phyloP scores from a whole-genome alignment of 805 yeast genomes.

The Metschnikowia henanensis region DNA sequence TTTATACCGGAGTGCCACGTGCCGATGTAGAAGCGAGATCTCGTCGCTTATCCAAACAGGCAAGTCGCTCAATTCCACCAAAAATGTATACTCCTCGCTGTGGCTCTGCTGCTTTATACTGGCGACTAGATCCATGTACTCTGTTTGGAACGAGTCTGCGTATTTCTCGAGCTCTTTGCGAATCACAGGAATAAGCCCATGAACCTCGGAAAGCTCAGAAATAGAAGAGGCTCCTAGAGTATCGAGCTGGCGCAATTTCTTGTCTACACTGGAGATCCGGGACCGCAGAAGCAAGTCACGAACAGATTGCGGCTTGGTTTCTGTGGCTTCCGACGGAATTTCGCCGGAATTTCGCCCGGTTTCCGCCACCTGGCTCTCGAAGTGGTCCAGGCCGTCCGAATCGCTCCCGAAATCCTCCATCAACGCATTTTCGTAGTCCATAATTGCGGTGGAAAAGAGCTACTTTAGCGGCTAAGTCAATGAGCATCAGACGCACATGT shows the following conservation, averaged over 20 bases:
- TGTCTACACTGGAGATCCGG: constrained; percentile 13
- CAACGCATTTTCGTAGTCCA: constrained; percentile 42
- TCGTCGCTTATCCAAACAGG: constrained; percentile 56
- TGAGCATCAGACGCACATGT: too few relatives aligned
- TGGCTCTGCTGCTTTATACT: constrained; percentile 29
- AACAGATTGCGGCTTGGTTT: constrained; percentile 10
- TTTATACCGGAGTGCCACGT: constrained; percentile 52
- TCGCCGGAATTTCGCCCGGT: constrained; percentile 1
- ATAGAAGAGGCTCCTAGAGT: constrained; percentile 23
- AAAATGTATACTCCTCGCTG: constrained; percentile 45
- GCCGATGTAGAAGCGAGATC: constrained; percentile 47
- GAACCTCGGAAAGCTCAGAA: constrained; percentile 22
- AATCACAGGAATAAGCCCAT: constrained; percentile 25
- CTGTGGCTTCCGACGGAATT: not conserved
- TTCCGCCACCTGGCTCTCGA: not conserved
- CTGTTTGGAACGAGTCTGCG: constrained; percentile 26
- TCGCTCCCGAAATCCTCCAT: constrained; percentile 43
- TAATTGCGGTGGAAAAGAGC: too few relatives aligned
- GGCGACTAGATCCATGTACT: constrained; percentile 32
- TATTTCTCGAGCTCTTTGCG: constrained; percentile 21
- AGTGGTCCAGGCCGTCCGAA: constrained; percentile 14
- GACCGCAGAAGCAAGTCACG: constrained; percentile 18
- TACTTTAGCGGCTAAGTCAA: not conserved
- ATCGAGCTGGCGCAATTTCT: constrained; percentile 22
- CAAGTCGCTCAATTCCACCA: constrained; percentile 54